Percentiles rank a stretch among this genome's conserved stretches.
phyloP scores from a whole-genome alignment of 2,329 filamentous ascomycete genomes.

The Clonostachys chloroleuca region DNA sequence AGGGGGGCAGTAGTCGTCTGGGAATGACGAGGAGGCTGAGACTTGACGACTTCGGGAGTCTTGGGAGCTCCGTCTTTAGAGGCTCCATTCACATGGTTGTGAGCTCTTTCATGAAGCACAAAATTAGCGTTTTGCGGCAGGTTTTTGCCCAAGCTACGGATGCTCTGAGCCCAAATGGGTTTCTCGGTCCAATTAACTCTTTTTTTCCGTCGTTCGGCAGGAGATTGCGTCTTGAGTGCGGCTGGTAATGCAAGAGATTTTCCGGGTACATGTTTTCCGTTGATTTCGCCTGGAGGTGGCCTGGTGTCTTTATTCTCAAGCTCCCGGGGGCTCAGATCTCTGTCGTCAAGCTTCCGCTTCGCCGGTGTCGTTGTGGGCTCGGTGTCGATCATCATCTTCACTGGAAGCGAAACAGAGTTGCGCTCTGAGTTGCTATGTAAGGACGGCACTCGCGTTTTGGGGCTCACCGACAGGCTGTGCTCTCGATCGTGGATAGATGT shows the following conservation, averaged over 20 bases:
- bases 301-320: conserved; percentile 42
- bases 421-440: conserved; percentile 37
- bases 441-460: conserved; percentile 63
- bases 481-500: conserved; percentile 57
- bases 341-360: conserved; percentile 32
- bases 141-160: conserved; percentile 23
- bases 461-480: conserved; percentile 70
- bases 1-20: conserved; percentile 12
- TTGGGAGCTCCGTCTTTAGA: conserved; percentile 18
- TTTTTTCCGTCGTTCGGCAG: conserved; percentile 29
- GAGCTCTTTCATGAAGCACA: conserved; percentile 32
- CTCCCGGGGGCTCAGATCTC: conserved; percentile 41
- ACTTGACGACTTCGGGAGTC: conserved; percentile 34
- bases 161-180: conserved; percentile 45
- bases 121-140: conserved; percentile 37
- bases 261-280: conserved; percentile 25
- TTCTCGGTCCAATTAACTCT: conserved; percentile 26
- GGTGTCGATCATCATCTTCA: conserved; percentile 18
- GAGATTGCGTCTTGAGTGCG: not conserved
- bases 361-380: conserved; percentile 27
- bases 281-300: conserved; percentile 43
- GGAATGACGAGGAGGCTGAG: conserved; percentile 7
- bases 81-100: conserved; percentile 19
- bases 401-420: conserved; percentile 6
- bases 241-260: not conserved